These are phyloP conservation scores for Taphrina wiesneri DNA, from an alignment of 1,139 yeast genomes.

Conservation along the genomic window DNA sequence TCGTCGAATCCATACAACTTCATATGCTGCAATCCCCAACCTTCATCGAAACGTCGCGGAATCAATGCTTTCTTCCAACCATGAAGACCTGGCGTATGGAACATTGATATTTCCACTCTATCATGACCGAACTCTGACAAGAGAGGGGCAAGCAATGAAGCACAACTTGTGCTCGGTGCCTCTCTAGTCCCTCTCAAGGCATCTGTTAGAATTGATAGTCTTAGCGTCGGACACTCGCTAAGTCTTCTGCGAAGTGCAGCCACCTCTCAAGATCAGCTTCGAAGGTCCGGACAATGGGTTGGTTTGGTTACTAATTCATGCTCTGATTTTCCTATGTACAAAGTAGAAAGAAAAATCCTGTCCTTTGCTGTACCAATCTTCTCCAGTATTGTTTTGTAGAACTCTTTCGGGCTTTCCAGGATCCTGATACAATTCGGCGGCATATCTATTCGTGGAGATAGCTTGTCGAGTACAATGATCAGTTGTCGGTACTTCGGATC, in stretches of 20 bases:
- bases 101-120: slow-evolving; percentile 77
- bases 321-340: slow-evolving; percentile 83
- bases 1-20: slow-evolving; percentile 92
- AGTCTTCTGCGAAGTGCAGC: slow-evolving; percentile 63
- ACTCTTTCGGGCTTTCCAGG: slow-evolving; percentile 64
- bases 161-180: slow-evolving; percentile 75
- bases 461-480: slow-evolving; percentile 19
- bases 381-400: slow-evolving; percentile 58
- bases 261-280: slow-evolving; percentile 42
- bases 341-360: slow-evolving; percentile 76
- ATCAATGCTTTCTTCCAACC: slow-evolving; percentile 66
- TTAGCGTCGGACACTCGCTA: slow-evolving; percentile 57
- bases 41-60: slow-evolving; percentile 87
- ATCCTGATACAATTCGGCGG: slow-evolving; percentile 63
- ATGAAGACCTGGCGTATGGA: slow-evolving; percentile 81
- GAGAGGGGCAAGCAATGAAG: slow-evolving; percentile 68
- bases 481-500: slow-evolving; percentile 27
- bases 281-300: neutral
- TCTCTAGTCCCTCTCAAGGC: slow-evolving; percentile 93
- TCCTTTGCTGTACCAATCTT: slow-evolving; percentile 53
- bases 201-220: slow-evolving; percentile 75
- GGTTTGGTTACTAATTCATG: slow-evolving; percentile 56
- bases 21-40: slow-evolving; percentile 94
- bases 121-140: slow-evolving; percentile 65
- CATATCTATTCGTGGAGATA: slow-evolving; percentile 39